Evolutionary conservation across 306 rosid genomes (phyloP), one percentile per base, ranked within the genome.

Genomic region (Inga oerstediana): DNA sequence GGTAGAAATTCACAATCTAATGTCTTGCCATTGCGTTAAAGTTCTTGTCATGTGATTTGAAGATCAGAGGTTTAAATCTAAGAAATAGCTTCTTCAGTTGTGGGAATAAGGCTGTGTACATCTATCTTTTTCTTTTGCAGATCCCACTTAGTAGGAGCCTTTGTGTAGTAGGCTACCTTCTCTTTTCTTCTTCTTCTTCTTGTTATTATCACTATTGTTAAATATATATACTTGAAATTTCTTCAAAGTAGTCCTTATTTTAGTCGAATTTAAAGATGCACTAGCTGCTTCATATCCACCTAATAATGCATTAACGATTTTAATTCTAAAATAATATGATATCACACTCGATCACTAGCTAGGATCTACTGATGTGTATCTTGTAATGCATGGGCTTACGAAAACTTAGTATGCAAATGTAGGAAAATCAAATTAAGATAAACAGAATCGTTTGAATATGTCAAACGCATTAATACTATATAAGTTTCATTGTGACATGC

Each of bases 31-130:
- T 0, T 5, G 43, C 1, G 43, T 6, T 39, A 39, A 39, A 39
- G 43, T 39, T 39, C 43, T 1, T 39, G 8, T 8, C 1, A 37
- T 39, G 8, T 39, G 43, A 39, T 0, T 0, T 39, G 7, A 1
- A 39, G 4, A 1, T 39, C 0, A 35, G 5, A 39, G 8, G 8
- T 39, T 39, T 0, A 39, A 5, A 39, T 39, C 1, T 0, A 5
- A 0, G 1, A 39, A 39, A 39, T 39, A 37, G 7, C 0, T 1
- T 37, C 7, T 37, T 5, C 7, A 0, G 7, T 37, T 37, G 41
- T 37, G 1, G 7, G 41, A 7, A 37, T 37, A 39, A 39, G 43
- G 5, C 1, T 6, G 0, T 2, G 2, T 6, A 39, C 1, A 39
- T 39, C 8, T 39, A 39, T 39, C 0, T 7, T 39, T 6, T 5